Evolutionary conservation across 495 filamentous ascomycete genomes (phyloP).

Genomic region (Penicillium samsonianum): DNA sequence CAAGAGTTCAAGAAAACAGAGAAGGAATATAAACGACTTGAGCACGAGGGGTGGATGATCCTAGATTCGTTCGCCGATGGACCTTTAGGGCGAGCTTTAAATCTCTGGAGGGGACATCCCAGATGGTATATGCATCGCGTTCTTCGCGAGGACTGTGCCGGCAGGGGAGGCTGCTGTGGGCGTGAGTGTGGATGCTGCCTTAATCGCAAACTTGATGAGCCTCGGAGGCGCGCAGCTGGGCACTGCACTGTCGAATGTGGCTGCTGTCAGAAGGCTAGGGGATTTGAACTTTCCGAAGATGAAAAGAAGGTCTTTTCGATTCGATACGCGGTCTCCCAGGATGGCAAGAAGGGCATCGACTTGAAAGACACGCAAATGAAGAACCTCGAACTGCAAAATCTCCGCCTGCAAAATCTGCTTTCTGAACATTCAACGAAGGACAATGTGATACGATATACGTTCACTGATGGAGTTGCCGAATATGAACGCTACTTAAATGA

Average conservation of each 20-base stretch:
- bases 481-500: background rate
- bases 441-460: background rate
- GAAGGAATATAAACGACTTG: background rate
- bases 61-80: background rate
- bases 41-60: background rate
- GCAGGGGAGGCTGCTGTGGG: slow-evolving; percentile 8
- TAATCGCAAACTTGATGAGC: background rate
- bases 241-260: slow-evolving; percentile 18
- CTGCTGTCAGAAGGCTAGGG: slow-evolving; percentile 5
- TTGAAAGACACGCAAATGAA: background rate
- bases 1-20: background rate
- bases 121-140: slow-evolving; percentile 11
- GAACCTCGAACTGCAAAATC: background rate
- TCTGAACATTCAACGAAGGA: background rate
- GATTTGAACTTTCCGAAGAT: background rate
- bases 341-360: no score
- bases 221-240: background rate
- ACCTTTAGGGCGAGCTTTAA: background rate
- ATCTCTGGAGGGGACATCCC: slow-evolving; percentile 4
- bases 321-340: no score
- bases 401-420: background rate
- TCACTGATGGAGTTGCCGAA: background rate
- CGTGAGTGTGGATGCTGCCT: slow-evolving; percentile 14
- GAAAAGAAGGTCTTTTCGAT: background rate
- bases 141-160: slow-evolving; percentile 8